These are phyloP conservation scores for Phycomyces blakesleeanus DNA, from an alignment of 192 early-diverging fungal species.

Conservation along the genomic window DNA sequence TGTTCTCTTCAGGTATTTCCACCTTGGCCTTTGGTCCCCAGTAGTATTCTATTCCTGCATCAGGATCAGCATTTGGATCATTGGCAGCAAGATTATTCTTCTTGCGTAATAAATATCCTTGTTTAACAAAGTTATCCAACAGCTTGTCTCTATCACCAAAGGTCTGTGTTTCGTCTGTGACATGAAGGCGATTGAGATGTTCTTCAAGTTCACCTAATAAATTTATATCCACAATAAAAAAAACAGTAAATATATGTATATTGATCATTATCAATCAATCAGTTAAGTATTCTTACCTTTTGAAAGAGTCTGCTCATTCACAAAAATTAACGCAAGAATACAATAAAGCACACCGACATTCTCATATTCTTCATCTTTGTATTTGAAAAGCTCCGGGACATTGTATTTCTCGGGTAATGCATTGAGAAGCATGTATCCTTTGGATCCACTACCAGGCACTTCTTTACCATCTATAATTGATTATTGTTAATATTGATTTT, in stretches of 20 bases:
- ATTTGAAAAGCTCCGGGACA: slow-evolving; percentile 29
- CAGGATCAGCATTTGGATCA: slow-evolving; percentile 30
- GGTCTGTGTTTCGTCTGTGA: slow-evolving; percentile 21
- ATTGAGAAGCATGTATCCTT: slow-evolving; percentile 44
- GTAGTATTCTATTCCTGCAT: slow-evolving; percentile 40
- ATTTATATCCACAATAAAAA: too few relatives aligned
- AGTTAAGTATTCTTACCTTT: slow-evolving; percentile 34
- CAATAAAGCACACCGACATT: slow-evolving; percentile 53
- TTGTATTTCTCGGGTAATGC: slow-evolving; percentile 36
- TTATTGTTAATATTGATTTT: too few relatives aligned
- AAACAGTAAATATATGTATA: too few relatives aligned
- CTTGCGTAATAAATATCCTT: slow-evolving; percentile 46
- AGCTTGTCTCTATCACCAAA: slow-evolving; percentile 38
- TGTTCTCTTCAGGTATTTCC: slow-evolving; percentile 49
- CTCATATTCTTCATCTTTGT: slow-evolving; percentile 38
- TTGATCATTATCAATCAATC: too few relatives aligned
- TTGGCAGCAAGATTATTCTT: slow-evolving; percentile 29
- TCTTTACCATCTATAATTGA: not conserved
- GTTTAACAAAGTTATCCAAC: slow-evolving; percentile 41
- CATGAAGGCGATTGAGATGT: slow-evolving; percentile 26
- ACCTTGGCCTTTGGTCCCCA: slow-evolving; percentile 62
- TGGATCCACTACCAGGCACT: slow-evolving; percentile 1
- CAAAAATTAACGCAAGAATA: slow-evolving; percentile 55
- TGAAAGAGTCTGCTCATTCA: slow-evolving; percentile 43
- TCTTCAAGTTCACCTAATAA: slow-evolving; percentile 10